Percentiles rank a stretch among this genome's conserved stretches.
Evolutionary conservation across 495 filamentous ascomycete species (phyloP).

Genomic region (Evansstolkia leycettana): DNA sequence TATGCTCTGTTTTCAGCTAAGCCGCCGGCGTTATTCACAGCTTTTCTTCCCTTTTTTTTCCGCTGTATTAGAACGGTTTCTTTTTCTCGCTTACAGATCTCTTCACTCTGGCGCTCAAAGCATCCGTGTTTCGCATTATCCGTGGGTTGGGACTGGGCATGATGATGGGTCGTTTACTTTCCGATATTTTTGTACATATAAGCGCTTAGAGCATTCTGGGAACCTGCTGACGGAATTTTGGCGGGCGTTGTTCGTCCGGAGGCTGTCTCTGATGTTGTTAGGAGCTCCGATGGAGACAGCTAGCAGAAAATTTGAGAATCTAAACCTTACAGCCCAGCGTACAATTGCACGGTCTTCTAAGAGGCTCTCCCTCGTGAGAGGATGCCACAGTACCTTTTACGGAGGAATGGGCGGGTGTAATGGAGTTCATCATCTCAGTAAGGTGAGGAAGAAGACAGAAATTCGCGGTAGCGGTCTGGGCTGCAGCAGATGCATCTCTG

Average conservation of each 20-base stretch:
- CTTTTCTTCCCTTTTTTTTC: constrained; percentile 16
- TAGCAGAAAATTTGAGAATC: too few relatives aligned
- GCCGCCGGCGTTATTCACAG: constrained; percentile 16
- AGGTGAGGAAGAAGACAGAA: too few relatives aligned
- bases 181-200: constrained; percentile 36
- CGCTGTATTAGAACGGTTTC: constrained; percentile 33
- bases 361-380: too few relatives aligned
- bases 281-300: constrained; percentile 5
- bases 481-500: too few relatives aligned
- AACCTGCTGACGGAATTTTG: constrained; percentile 19
- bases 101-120: constrained; percentile 40
- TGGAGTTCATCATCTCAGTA: too few relatives aligned
- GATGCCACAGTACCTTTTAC: too few relatives aligned
- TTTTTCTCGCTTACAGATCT: constrained; percentile 20
- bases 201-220: constrained; percentile 27
- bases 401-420: too few relatives aligned
- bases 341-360: too few relatives aligned
- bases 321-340: too few relatives aligned
- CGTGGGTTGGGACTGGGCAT: constrained; percentile 34
- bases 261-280: constrained; percentile 24
- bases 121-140: constrained; percentile 34
- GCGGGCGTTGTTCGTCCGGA: constrained; percentile 12
- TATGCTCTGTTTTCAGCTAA: constrained; percentile 18
- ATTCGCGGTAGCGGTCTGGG: too few relatives aligned
- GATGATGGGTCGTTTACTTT: constrained; percentile 32